Base-by-base conservation (phyloP, 1,139 yeast species). In the Zhuliangozyma parablackwelliae region DNA sequence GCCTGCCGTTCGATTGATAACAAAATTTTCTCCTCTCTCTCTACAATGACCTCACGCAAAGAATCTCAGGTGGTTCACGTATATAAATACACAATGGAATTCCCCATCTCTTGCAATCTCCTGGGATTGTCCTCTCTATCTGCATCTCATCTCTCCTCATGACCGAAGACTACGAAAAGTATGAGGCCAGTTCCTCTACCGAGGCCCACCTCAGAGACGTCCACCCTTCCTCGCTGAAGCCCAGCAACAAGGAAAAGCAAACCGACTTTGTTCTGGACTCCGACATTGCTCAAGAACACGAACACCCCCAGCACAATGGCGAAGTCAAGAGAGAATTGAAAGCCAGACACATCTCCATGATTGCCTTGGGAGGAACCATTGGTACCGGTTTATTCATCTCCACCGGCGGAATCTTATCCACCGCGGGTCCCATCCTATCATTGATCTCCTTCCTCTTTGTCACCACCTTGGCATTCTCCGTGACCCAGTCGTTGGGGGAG, bases 381-480 rank as follows among this genome's bases (percentile, higher is more conserved):
- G 87, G 87, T 49, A 78, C 84, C 5, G 85, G 85, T 48, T 60
- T 78, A 38, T 80, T 75, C 56, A 70, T 80, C 33, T 77, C 80
- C 48, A 68, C 81, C 25, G 75, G 82, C n/a, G 70, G 78, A 10
- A 35, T 75, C 37, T 58, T 82, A 36, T 51, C 62, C 1, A 55
- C 63, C 29, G 81, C 87, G n/a, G 94, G 94, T 13, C 90, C 92
- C 1, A 89, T 79, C 0, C 78, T 82, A 33, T 64, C 84, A 3
- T 62, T 84, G 25, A 78, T 84, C 36, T 75, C 87, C 0, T 83
- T 78, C 51, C 46, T 75, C 29, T 79, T 83, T 54, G 78, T 82
- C 66, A 85, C 87, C 25, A 59, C 83, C 7, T 63, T 84, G 45
- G 82, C 80, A 4, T 81, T 69, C 49, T 65, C 74, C 12, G 82